Conservation (phyloP, 164 flowering plant genomes). For the Berberis thunbergii region DNA sequence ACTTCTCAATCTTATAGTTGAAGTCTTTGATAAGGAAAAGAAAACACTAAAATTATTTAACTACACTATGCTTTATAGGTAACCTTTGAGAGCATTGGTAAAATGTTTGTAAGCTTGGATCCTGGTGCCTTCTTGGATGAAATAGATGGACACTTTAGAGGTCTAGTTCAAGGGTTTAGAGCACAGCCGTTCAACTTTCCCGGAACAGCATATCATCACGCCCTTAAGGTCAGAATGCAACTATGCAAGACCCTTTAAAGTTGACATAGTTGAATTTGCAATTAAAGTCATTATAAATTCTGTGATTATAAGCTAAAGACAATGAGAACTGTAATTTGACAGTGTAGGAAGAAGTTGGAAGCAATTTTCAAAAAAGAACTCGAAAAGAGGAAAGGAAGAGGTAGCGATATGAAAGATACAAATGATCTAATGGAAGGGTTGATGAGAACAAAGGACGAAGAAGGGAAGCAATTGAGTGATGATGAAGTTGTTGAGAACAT, state of each 20-base stretch:
- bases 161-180: no score
- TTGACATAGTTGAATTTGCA: no score
- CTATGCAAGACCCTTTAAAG: no score
- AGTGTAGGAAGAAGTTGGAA: slow-evolving; percentile 39
- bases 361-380: slow-evolving; percentile 27
- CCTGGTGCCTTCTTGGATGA: no score
- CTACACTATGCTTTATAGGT: no score
- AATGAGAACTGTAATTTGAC: background rate
- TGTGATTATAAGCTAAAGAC: background rate
- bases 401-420: background rate
- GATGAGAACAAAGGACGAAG: slow-evolving; percentile 33
- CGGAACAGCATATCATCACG: slow-evolving; percentile 38
- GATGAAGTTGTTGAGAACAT: slow-evolving; percentile 54
- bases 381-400: slow-evolving; percentile 26
- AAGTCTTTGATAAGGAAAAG: no score
- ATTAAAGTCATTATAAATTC: background rate
- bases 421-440: slow-evolving; percentile 52
- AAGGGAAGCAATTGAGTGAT: slow-evolving; percentile 35
- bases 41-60: no score
- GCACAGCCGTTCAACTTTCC: no score
- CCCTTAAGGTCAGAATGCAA: slow-evolving; percentile 24
- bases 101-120: no score
- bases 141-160: no score
- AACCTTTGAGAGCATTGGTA: no score
- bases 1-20: no score